phyloP scores from a whole-genome alignment of 2,329 filamentous ascomycete genomes.

The Zasmidium citrigriseum region DNA sequence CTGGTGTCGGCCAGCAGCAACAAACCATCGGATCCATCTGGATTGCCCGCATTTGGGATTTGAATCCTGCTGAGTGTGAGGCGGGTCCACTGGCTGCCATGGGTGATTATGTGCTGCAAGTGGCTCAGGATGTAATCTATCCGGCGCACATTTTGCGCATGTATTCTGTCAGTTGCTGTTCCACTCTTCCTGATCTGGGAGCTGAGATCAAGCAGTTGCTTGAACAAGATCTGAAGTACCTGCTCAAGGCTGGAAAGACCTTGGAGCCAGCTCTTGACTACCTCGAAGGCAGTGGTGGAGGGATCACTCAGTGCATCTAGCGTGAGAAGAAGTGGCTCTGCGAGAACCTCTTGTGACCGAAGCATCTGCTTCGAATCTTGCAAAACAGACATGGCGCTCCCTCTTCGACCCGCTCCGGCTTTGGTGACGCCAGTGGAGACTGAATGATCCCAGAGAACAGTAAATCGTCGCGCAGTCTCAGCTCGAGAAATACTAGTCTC shows the following conservation, averaged over 20 bases:
- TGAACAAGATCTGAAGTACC: slow-evolving; percentile 42
- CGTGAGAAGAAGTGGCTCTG: slow-evolving; percentile 77
- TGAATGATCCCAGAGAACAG: slow-evolving; percentile 79
- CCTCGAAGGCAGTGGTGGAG: slow-evolving; percentile 71
- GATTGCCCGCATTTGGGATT: neutral
- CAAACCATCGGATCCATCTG: slow-evolving; percentile 18
- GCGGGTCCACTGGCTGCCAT: slow-evolving; percentile 45
- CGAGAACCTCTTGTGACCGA: slow-evolving; percentile 61
- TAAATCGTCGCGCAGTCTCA: slow-evolving; percentile 71
- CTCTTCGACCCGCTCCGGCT: slow-evolving; percentile 28
- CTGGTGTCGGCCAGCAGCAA: slow-evolving; percentile 26
- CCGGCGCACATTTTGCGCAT: slow-evolving; percentile 51
- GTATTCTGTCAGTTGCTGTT: neutral
- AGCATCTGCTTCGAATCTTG: slow-evolving; percentile 21
- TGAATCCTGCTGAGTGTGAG: slow-evolving; percentile 21
- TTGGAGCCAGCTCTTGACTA: slow-evolving; percentile 79
- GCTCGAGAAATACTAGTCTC: neutral
- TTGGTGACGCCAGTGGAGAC: slow-evolving; percentile 34
- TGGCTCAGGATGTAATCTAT: slow-evolving; percentile 75
- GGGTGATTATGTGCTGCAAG: slow-evolving; percentile 70
- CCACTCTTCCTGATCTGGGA: neutral
- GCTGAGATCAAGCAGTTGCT: slow-evolving; percentile 10
- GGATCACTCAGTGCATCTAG: slow-evolving; percentile 77
- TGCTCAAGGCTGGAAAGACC: slow-evolving; percentile 56
- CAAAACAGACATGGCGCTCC: slow-evolving; percentile 28